phyloP scores from a whole-genome alignment of 2,329 filamentous ascomycete genomes.

The Cladosporium sp. region DNA sequence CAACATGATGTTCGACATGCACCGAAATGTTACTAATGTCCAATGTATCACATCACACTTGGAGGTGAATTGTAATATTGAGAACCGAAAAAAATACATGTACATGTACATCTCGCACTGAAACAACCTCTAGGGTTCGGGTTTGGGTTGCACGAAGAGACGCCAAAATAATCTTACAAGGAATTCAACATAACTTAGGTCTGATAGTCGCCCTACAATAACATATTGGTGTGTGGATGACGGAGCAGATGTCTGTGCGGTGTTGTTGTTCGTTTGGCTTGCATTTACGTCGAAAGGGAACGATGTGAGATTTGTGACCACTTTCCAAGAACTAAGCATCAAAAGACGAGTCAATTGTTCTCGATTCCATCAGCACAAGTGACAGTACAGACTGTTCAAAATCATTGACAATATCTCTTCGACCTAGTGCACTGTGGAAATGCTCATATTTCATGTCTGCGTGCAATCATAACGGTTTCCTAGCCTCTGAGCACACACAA shows the following conservation, averaged over 20 bases:
- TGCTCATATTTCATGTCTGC: not conserved
- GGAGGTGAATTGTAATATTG: not conserved
- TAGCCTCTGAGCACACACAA: not conserved
- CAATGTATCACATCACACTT: not conserved
- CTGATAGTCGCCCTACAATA: not conserved
- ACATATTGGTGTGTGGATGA: not conserved
- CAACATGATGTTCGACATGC: not conserved
- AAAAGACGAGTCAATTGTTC: fast-evolving
- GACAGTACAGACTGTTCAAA: not conserved
- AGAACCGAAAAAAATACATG: not conserved
- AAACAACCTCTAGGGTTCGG: not conserved
- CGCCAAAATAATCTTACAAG: not conserved
- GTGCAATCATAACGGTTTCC: not conserved
- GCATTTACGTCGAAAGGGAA: not conserved
- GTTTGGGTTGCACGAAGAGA: not conserved
- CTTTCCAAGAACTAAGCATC: too few species aligned
- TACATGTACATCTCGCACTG: not conserved
- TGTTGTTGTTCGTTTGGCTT: not conserved
- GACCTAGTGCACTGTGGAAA: not conserved
- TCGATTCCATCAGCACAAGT: not conserved
- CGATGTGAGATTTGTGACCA: not conserved
- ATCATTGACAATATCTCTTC: not conserved
- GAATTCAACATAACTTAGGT: not conserved
- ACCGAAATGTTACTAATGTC: not conserved
- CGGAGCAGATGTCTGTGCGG: not conserved